Evolutionary conservation across 2,329 filamentous ascomycete genomes (phyloP), one percentile per base, ranked within the genome.

Genomic region (Alternaria sp.): DNA sequence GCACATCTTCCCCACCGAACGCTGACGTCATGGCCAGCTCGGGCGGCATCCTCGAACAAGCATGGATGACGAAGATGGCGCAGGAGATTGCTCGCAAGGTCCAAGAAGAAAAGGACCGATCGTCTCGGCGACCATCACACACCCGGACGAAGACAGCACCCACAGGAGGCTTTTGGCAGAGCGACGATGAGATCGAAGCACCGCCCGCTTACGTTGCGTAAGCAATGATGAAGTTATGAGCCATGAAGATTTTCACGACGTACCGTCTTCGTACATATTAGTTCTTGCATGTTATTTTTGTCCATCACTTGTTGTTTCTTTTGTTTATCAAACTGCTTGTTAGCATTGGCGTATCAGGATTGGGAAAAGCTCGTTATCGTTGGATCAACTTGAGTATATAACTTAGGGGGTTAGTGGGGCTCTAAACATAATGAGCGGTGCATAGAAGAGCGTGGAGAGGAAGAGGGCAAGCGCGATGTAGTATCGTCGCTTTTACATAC

Each of bases 41-140:
- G 0, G 68, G 84, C 13, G 84, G 84, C 17, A 92, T 93, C 52
- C 83, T 93, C 25, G 91, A 93, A 77, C 90, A 93, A 78, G 92
- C 92, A 3, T 96, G 92, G 91, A 91, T 96, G 81, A 89, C 91
- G 83, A 96, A 97, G 83, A 96, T 99, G 88, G 94, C 95, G 6
- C 90, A 90, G 67, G 96, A 98, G 80, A 95, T 98, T 72, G 93
- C 93, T 36, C 85, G 90, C 54, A 91, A 93, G 59, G 93, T 97
- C 68, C 92, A 95, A 69, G 92, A 97, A 70, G 92, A 97, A 81
- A 96, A 97, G 81, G 81, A 78, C n/a, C 32, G 36, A 44, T 55
- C 60, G 11, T 62, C 60, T n/a, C 62, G 59, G 4, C 58, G 63
- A 26, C 60, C 66, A n/a, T 52, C 45, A 21, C 61, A 58, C 9